Conservation (phyloP, 495 filamentous ascomycete genomes). For the Neurospora tetraspora region DNA sequence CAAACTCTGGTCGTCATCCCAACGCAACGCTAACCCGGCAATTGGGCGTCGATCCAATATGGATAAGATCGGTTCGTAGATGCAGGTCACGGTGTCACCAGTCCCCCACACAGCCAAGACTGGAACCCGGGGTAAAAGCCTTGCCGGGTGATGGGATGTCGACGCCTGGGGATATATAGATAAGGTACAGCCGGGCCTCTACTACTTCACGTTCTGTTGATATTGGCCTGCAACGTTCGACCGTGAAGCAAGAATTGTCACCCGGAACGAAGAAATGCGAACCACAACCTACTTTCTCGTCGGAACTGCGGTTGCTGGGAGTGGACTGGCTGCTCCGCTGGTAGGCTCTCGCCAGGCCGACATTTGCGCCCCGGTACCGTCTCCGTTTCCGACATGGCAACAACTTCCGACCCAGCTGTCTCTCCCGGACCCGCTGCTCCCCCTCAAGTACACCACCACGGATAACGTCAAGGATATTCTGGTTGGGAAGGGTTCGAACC, state of each 20-base stretch:
- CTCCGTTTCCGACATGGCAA: conserved; percentile 31
- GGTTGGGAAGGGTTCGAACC: conserved; percentile 28
- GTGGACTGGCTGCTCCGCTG: background rate
- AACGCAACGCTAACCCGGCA: background rate
- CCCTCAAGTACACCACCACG: conserved; percentile 33
- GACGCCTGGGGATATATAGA: background rate
- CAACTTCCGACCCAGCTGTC: conserved; percentile 31
- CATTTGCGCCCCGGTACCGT: conserved; percentile 25
- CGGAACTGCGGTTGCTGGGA: background rate
- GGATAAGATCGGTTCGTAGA: background rate
- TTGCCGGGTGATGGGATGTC: background rate
- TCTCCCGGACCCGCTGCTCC: conserved; percentile 41
- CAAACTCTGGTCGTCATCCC: background rate
- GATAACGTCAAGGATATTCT: conserved; percentile 31
- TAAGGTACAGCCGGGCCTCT: background rate
- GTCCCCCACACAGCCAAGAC: background rate
- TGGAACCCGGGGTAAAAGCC: conserved; percentile 9
- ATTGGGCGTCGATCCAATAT: background rate
- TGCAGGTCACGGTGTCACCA: background rate
- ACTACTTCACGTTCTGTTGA: background rate
- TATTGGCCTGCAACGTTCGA: background rate
- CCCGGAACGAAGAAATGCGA: background rate
- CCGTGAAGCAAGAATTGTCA: background rate
- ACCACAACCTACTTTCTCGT: background rate
- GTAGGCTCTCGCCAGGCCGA: conserved; percentile 1